Conservation (phyloP, 345 rosid genomes). For the Brassica rapa region DNA sequence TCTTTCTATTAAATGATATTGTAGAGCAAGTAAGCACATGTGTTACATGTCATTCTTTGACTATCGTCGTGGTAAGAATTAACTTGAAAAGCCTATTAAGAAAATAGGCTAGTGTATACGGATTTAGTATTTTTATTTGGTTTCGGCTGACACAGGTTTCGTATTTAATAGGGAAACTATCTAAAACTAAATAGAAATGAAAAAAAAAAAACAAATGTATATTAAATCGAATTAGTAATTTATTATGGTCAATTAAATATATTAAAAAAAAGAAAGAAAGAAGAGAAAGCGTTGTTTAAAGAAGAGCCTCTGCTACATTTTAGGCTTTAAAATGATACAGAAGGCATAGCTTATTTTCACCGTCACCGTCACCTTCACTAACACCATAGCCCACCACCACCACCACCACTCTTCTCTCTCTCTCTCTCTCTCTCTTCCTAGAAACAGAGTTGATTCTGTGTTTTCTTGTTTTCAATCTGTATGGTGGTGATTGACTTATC, state of each 20-base stretch:
- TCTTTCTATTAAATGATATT: constrained; percentile 13
- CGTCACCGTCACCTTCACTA: background rate
- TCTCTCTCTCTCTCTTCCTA: background rate
- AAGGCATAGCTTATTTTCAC: constrained; percentile 34
- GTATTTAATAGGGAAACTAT: background rate
- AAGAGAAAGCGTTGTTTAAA: constrained; percentile 36
- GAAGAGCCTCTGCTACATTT: constrained; percentile 44
- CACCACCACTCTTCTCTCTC: constrained; percentile 17
- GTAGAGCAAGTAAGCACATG: constrained; percentile 31
- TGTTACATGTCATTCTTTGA: constrained; percentile 39
- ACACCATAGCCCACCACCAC: constrained; percentile 32
- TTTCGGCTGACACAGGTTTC: background rate
- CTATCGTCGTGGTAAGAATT: constrained; percentile 10
- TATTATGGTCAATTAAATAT: constrained; percentile 8
- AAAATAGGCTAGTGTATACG: background rate
- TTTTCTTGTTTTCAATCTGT: constrained; percentile 1
- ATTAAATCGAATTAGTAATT: background rate
- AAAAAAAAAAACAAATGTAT: background rate
- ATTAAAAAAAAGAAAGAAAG: background rate
- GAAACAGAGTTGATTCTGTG: constrained; percentile 28
- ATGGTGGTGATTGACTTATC: constrained; percentile 13
- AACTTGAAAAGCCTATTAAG: constrained; percentile 12
- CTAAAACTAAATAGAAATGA: background rate
- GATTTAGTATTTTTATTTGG: constrained; percentile 12
- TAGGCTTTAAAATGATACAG: constrained; percentile 42